phyloP scores from a whole-genome alignment of 306 rosid genomes.

The Inga leiocalycina region DNA sequence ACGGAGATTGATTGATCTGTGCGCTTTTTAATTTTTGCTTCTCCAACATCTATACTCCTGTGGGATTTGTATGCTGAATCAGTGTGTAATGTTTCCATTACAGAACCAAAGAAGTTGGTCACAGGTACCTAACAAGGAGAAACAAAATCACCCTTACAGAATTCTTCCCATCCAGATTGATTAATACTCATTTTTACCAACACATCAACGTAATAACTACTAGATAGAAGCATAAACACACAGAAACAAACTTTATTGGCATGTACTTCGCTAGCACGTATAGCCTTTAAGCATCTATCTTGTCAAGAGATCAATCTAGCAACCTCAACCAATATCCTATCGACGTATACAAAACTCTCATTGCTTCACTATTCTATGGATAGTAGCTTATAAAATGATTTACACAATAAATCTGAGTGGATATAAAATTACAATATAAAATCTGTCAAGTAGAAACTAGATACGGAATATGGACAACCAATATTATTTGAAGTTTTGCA shows the following conservation, averaged over 20 bases:
- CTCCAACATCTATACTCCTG: slow-evolving; percentile 29
- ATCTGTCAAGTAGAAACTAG: background rate
- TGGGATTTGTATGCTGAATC: slow-evolving; percentile 71
- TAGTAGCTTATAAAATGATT: slow-evolving; percentile 15
- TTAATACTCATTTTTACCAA: background rate
- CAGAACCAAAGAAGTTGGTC: slow-evolving; percentile 95
- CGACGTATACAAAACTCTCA: background rate
- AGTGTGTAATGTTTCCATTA: slow-evolving; percentile 89
- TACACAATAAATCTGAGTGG: background rate
- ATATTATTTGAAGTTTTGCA: slow-evolving; percentile 14
- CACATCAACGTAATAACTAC: background rate
- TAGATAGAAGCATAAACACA: background rate
- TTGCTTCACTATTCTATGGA: background rate
- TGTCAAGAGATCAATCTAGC: background rate
- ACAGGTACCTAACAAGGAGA: slow-evolving; percentile 75
- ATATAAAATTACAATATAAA: background rate
- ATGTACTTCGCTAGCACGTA: too few relatives aligned
- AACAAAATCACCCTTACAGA: background rate
- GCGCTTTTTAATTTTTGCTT: slow-evolving; percentile 34
- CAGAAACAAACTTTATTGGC: background rate
- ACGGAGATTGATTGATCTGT: slow-evolving; percentile 37
- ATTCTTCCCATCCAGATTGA: background rate
- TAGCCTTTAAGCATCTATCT: background rate
- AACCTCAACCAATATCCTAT: background rate
- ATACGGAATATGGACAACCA: background rate